phyloP scores from a whole-genome alignment of 192 early-diverging fungal genomes.

The Jimgerdemannia lactiflua region DNA sequence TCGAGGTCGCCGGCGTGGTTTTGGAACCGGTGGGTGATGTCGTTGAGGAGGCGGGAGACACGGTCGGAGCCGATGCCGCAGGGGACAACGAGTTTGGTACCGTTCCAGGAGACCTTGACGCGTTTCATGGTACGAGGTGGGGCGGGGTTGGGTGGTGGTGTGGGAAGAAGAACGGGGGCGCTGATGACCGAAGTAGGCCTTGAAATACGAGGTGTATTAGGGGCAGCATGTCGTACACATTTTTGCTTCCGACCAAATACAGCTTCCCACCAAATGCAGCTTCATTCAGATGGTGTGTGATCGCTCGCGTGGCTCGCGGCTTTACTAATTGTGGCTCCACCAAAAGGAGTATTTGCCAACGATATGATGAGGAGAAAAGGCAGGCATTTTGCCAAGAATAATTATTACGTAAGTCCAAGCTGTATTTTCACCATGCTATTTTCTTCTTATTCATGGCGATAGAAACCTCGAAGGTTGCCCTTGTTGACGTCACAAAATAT shows the following conservation, averaged over 20 bases:
- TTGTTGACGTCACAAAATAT: too few relatives aligned
- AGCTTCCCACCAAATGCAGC: neutral
- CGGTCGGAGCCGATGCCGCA: neutral
- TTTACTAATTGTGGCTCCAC: neutral
- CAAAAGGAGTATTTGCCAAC: neutral
- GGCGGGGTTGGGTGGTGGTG: neutral
- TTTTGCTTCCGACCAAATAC: too few relatives aligned
- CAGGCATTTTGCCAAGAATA: neutral
- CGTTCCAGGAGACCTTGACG: neutral
- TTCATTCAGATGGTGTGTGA: neutral
- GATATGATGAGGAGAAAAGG: neutral
- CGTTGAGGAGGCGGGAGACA: neutral
- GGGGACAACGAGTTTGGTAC: neutral
- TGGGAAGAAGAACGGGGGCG: neutral
- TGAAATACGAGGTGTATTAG: too few relatives aligned
- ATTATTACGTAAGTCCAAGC: too few relatives aligned
- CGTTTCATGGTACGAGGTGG: neutral
- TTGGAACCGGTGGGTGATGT: neutral
- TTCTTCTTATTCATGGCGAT: too few relatives aligned
- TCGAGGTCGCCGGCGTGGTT: neutral
- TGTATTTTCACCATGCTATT: too few relatives aligned
- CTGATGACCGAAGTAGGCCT: too few relatives aligned
- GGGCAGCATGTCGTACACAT: too few relatives aligned
- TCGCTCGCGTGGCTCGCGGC: too few relatives aligned
- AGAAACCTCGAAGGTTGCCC: too few relatives aligned